Evolutionary conservation across 2,329 filamentous ascomycete species (phyloP), one percentile per base, ranked within the genome.

Genomic region (Diaporthe longicolla): DNA sequence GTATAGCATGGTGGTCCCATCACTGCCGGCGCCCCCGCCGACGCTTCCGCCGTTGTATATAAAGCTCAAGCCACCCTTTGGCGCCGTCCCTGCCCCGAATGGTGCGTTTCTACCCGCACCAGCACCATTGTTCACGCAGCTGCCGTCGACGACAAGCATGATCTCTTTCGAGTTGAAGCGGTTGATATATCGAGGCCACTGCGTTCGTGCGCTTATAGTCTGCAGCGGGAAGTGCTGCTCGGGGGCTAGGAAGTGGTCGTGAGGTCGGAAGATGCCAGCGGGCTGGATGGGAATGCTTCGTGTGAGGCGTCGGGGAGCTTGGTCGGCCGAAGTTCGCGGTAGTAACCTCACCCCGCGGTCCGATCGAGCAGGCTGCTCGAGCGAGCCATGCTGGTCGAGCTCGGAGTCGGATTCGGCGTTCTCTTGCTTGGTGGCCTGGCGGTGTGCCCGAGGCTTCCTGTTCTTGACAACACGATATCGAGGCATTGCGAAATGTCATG

Each of bases 111-210:
- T 35, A 1, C 57, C 24, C 10, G 11, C 70, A 17, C 58, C 58
- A n/a, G 82, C 81, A 17, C 80, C 80, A 73, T 85, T 85, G 72
- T 83, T 79, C 37, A 83, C 71, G 74, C 85, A 87, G 7, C 82
- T 82, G 13, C 84, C 84, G 72, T 85, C 83, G 13, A 84, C 80
- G 72, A 83, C 84, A 35, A 87, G 79, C 10, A 86, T 81, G 21
- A 85, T 81, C 76, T 84, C 80, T 35, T 77, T 78, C 54, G 78
- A 78, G 71, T 84, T 76, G 71, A 79, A 81, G 32, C 78, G 79
- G 76, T 82, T 82, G 71, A 84, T 78, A 74, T 82, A 81, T 58
- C 82, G 81, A 26, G 81, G 80, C 50, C 78, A 78, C 24, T 73
- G 72, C 4, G 77, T 77, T 24, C 78, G 79, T 3, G 76, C 73